Base-by-base conservation (phyloP, 2,329 filamentous ascomycete genomes). In the Chlorencoelia australis region DNA sequence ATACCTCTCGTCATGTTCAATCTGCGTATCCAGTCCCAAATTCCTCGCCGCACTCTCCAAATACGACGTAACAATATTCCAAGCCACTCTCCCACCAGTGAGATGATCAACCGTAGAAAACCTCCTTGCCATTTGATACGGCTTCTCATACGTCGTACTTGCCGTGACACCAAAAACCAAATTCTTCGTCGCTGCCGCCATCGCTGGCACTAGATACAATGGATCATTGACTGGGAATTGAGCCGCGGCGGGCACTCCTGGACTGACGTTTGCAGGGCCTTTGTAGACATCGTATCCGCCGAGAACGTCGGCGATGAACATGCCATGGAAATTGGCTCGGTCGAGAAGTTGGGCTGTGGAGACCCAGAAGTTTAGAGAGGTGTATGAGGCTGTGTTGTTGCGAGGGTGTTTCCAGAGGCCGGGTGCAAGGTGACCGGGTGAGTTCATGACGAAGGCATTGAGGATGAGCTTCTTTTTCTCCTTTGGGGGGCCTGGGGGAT, bases 211-310 rank as follows among this genome's bases (percentile, higher is more conserved):
- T 2, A 75, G 66, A 2, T 70, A 67, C 2, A 82, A 51, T 0
- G 78, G 78, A 52, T 83, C 78, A 41, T 79, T 81, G n/a, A 82
- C 73, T 0, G 79, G 79, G 68, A 75, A 82, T 55, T 83, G 79
- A 0, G 77, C 74, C 1, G 75, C 79, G 0, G 74, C 72, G 1
- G 66, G 54, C 32, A 80, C 68, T 0, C 75, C 73, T 0, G 77
- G 70, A 3, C 69, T 66, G 3, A 82, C 62, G 41, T 72, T 77
- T 4, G 63, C 57, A 1, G 72, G 72, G 0, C 75, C 69, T 41
- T 74, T 73, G 57, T 81, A 83, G 4, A 82, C 75, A 59, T 84
- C 78, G 50, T 82, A 82, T 5, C 74, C 74, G 3, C 73, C 75
- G 1, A 82, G 64, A 0, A 79, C 74, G 50, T 81, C 76, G 0